A percentile compares a stretch with the other conserved stretches of the same genome.
These are phyloP conservation scores for Zygosaccharomyces pseudorouxii DNA, from an alignment of 805 yeast genomes.

Conservation along the genomic window DNA sequence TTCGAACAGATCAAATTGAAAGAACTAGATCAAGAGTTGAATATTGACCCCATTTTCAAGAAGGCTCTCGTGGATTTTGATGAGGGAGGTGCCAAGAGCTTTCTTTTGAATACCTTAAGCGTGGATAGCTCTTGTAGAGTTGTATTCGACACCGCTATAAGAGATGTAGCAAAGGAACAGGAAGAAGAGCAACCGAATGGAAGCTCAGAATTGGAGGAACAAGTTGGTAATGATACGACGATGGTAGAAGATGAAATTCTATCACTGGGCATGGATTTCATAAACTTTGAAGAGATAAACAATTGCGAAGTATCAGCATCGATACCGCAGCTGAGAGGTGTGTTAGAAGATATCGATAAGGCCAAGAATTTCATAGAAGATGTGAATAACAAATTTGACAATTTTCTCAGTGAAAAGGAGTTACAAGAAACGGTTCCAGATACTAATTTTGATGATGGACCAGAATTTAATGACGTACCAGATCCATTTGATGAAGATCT, in stretches of 20 bases:
- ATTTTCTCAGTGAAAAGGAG: slow-evolving; percentile 31
- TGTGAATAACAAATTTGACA: slow-evolving; percentile 36
- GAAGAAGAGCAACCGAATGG: slow-evolving; percentile 8
- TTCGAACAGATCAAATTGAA: slow-evolving; percentile 50
- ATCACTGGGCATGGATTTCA: slow-evolving; percentile 34
- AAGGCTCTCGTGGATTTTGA: slow-evolving; percentile 74
- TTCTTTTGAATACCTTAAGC: slow-evolving; percentile 57
- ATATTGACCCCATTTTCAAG: slow-evolving; percentile 70
- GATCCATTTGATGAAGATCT: slow-evolving; percentile 7
- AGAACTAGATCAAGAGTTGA: slow-evolving; percentile 58
- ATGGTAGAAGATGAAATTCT: slow-evolving; percentile 32
- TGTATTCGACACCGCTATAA: slow-evolving; percentile 56
- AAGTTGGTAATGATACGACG: slow-evolving; percentile 7
- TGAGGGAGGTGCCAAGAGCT: slow-evolving; percentile 76
- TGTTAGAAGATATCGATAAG: slow-evolving; percentile 49
- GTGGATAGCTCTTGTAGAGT: slow-evolving; percentile 52
- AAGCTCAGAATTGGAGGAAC: slow-evolving; percentile 12
- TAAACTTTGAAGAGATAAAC: slow-evolving; percentile 30
- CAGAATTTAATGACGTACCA: slow-evolving; percentile 7
- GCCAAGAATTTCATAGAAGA: slow-evolving; percentile 46
- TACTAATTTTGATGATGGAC: slow-evolving; percentile 25
- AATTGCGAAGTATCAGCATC: slow-evolving; percentile 62
- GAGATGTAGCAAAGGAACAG: slow-evolving; percentile 17
- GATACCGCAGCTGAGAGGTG: slow-evolving; percentile 52
- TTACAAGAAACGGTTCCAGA: slow-evolving; percentile 32